Conservation (phyloP, 345 rosid species). For the Citrus maxima region DNA sequence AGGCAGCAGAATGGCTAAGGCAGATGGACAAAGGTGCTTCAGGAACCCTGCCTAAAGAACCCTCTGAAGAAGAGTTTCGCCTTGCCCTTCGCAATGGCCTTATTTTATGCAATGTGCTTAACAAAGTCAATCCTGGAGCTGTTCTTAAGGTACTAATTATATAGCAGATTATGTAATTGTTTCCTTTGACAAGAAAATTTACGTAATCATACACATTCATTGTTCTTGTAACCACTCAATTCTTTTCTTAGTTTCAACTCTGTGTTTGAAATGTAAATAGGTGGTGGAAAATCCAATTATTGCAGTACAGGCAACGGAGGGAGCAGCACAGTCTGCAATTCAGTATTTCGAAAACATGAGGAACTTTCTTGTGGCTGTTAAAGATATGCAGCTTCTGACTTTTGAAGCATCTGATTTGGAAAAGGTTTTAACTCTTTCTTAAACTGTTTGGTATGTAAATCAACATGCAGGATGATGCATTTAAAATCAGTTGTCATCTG, state of each 20-base stretch:
- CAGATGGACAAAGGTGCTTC: slow-evolving; percentile 73
- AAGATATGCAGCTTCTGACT: slow-evolving; percentile 89
- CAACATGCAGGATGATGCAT: background rate
- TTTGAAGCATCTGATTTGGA: slow-evolving; percentile 95
- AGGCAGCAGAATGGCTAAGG: slow-evolving; percentile 92
- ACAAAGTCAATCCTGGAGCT: slow-evolving; percentile 96
- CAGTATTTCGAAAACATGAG: slow-evolving; percentile 99
- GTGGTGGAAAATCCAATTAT: slow-evolving; percentile 81
- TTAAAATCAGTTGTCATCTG: background rate
- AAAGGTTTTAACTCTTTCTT: slow-evolving; percentile 46
- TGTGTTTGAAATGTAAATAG: slow-evolving; percentile 21
- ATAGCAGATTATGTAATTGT: background rate
- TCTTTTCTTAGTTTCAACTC: background rate
- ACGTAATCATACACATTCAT: background rate
- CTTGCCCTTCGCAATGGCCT: slow-evolving; percentile 82
- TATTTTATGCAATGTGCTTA: slow-evolving; percentile 92
- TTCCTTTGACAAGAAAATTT: background rate
- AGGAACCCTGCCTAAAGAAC: slow-evolving; percentile 54
- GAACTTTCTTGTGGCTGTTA: slow-evolving; percentile 88
- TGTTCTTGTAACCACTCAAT: background rate
- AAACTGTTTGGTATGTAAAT: background rate
- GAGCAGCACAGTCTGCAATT: slow-evolving; percentile 96
- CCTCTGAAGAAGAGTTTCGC: slow-evolving; percentile 78
- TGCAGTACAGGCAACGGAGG: slow-evolving; percentile 73
- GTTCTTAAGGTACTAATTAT: slow-evolving; percentile 61